Base-by-base conservation (phyloP, 2,329 filamentous ascomycete species). In the Talaromyces atroroseus region DNA sequence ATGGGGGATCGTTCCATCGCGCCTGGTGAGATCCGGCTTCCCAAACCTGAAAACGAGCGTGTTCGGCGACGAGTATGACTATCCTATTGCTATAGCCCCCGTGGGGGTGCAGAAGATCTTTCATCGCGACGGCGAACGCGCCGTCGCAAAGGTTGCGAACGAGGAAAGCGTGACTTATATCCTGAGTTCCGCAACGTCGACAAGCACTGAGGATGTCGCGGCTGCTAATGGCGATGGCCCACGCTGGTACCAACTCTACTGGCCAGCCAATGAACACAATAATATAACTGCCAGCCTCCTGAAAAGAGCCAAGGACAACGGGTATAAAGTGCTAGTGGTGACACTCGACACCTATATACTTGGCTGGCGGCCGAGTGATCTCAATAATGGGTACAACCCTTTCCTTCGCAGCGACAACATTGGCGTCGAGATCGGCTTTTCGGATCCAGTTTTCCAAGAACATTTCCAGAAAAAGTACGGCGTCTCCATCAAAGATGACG, bases 171-270 rank as follows among this genome's bases (percentile, higher is more conserved):
- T 90, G 0, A 85, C 88, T 0, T 88, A 84, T 68, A 84, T 85
- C 47, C 71, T 89, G 38, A 85, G 80, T 54, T 88, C 86, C 1
- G 85, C 86, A 1, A 78, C 84, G 0, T 78, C 80, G 0, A 76
- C 79, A 7, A 80, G 79, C 1, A 84, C 90, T 49, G 86, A 89
- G 65, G 79, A 89, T 57, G 80, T 89, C 0, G 85, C 83, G 0
- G 64, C 71, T 6, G 82, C 81, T 0, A 82, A 79, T 52, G 80
- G 78, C 0, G 69, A 77, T 1, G 80, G 81, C 0, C 71, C 77
- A 16, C 74, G 84, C 2, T 91, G 86, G 85, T 90, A 80, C 67
- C 88, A 91, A 67, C 79, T 90, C 0, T 90, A 90, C 71, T 89
- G 86, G 84, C 86, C 87, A 0, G 70, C 46, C 1, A 64, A 64